These are phyloP conservation scores for Lasiodiplodia sp. DNA, from an alignment of 2,329 filamentous ascomycete species.

Conservation along the genomic window DNA sequence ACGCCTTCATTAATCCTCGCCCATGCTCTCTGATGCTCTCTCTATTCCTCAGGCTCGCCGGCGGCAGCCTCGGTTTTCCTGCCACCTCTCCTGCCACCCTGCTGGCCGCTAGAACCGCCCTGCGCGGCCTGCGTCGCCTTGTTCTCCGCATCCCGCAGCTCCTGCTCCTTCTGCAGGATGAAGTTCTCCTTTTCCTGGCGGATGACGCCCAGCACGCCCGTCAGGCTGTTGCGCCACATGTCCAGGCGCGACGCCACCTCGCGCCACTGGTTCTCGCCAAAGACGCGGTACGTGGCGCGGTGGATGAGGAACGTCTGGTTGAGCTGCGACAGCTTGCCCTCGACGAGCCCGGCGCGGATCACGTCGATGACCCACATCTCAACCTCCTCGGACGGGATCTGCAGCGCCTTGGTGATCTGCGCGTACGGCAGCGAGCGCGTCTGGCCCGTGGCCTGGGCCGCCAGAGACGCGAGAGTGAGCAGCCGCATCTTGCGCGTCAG, in stretches of 20 bases:
- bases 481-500: constrained; percentile 96
- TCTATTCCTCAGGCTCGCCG: not conserved
- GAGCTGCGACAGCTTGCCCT: constrained; percentile 94
- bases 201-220: constrained; percentile 79
- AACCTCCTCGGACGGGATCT: constrained; percentile 82
- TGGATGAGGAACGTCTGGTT: constrained; percentile 94
- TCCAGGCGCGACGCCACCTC: constrained; percentile 91
- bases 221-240: constrained; percentile 85
- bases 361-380: constrained; percentile 99
- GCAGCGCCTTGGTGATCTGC: constrained; percentile 82
- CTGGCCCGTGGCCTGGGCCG: constrained; percentile 72
- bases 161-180: constrained; percentile 78
- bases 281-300: constrained; percentile 94
- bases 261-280: constrained; percentile 97
- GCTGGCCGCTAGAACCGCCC: not conserved
- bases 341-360: constrained; percentile 92
- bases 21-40: not conserved
- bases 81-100: constrained; percentile 14
- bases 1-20: not conserved
- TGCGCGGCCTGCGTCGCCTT: constrained; percentile 54
- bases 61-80: not conserved
- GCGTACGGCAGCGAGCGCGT: constrained; percentile 89
- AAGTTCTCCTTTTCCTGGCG: constrained; percentile 82
- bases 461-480: constrained; percentile 88
- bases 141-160: constrained; percentile 73